Base-by-base conservation (phyloP, 2,329 filamentous ascomycete genomes). In the Ascochyta viciae-villosae region DNA sequence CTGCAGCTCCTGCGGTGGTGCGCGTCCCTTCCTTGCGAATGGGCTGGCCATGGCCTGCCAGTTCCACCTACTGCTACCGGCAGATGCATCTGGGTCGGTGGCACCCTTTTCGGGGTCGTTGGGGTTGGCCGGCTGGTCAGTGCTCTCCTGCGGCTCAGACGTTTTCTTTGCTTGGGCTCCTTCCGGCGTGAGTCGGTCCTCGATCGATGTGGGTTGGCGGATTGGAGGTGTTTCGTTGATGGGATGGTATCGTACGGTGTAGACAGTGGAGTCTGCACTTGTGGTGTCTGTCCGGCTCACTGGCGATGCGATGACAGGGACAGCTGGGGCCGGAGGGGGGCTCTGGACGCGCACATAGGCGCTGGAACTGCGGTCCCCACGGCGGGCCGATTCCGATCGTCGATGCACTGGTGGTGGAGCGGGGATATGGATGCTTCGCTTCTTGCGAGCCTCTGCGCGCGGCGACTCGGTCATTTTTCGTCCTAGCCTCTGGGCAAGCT, bases 191-290 rank as follows among this genome's bases (percentile, higher is more conserved):
- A 57, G 43, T 22, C 62, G 61, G 8, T 64, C 60, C 15, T 70
- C 66, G 15, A 60, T 51, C 10, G 67, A 53, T 15, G 52, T 51
- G 31, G 54, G 52, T 26, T 60, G 64, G 31, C 51, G 58, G 6
- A 58, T 53, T 12, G 71, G 64, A 34, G 71, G 72, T 26, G 71
- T 45, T 73, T 81, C 35, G 79, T 82, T 53, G 78, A 83, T 77
- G 13, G 84, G 80, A 64, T 87, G 83, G 65, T 88, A 87, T 27
- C 83, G 82, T 27, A 89, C 82, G 47, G 85, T 82, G 66, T 89
- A 88, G 4, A 87, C 82, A 1, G 86, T 88, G 58, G 85, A 88
- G 24, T 82, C 82, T 8, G 84, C 85, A 70, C 85, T 88, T 6
- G 82, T 83, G 1, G 84, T 87, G 63, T 88, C 85, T 19, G 82